Conservation (phyloP, 2,329 filamentous ascomycete species). For the Exophiala phaeomuriformis region DNA sequence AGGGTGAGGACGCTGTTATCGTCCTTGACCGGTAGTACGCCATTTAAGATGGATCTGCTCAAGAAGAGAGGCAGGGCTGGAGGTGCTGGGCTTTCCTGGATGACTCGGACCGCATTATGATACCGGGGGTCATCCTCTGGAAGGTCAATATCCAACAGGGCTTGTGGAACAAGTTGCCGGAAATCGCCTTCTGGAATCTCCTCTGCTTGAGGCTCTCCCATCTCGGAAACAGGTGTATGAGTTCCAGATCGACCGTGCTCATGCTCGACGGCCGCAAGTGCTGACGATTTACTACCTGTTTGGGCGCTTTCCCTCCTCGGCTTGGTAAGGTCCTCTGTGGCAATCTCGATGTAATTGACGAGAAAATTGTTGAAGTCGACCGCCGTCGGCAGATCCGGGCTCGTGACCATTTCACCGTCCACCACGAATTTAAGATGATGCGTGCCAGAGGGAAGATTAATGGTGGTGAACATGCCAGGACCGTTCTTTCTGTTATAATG, state of each 20-base stretch:
- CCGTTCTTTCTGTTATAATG: constrained; percentile 33
- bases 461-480: constrained; percentile 61
- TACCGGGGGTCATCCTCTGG: constrained; percentile 70
- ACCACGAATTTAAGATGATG: constrained; percentile 96
- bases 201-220: constrained; percentile 36
- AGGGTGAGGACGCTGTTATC: constrained; percentile 95
- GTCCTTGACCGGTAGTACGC: constrained; percentile 85
- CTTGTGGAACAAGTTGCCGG: constrained; percentile 68
- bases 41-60: constrained; percentile 89
- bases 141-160: constrained; percentile 78
- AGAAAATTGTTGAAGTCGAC: constrained; percentile 97
- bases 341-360: constrained; percentile 96
- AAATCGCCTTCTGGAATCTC: constrained; percentile 54
- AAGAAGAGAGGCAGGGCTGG: constrained; percentile 84
- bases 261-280: constrained; percentile 39
- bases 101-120: constrained; percentile 64
- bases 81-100: constrained; percentile 72
- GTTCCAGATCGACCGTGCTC: constrained; percentile 27
- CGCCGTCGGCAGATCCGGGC: constrained; percentile 78
- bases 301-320: constrained; percentile 34
- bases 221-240: constrained; percentile 30
- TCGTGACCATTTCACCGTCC: constrained; percentile 86
- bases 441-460: constrained; percentile 83
- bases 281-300: constrained; percentile 30
- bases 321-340: constrained; percentile 57